Evolutionary conservation across 306 rosid genomes (phyloP).

Genomic region (Dryas alaskensis): DNA sequence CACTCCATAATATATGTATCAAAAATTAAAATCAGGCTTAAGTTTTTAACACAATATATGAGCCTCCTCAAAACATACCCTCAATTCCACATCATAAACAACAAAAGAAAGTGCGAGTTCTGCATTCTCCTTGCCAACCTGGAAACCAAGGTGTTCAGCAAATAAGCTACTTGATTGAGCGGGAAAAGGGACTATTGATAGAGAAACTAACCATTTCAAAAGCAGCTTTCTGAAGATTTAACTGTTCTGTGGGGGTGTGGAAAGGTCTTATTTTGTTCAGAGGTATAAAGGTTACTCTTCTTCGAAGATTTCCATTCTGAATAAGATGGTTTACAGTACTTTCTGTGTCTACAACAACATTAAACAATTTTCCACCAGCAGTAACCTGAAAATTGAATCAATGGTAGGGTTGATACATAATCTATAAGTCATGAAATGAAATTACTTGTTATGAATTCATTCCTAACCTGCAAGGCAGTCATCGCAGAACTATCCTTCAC

Average conservation of each 20-base stretch:
- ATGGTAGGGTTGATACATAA: slow-evolving; percentile 14
- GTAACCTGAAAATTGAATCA: slow-evolving; percentile 57
- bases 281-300: slow-evolving; percentile 95
- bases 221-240: no score
- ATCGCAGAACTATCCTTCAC: slow-evolving; percentile 73
- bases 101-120: slow-evolving; percentile 85
- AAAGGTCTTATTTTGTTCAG: slow-evolving; percentile 76
- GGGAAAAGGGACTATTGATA: slow-evolving; percentile 1
- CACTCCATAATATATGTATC: not conserved
- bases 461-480: slow-evolving; percentile 93
- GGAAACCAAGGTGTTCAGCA: slow-evolving; percentile 20
- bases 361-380: slow-evolving; percentile 92
- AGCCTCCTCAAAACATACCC: slow-evolving; percentile 43
- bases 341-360: slow-evolving; percentile 92
- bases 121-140: slow-evolving; percentile 92
- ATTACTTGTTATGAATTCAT: slow-evolving; percentile 12
- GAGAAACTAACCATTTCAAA: slow-evolving; percentile 56
- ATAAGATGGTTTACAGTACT: slow-evolving; percentile 82
- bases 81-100: slow-evolving; percentile 78
- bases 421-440: not conserved
- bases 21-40: not conserved
- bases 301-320: slow-evolving; percentile 82
- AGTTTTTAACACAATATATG: not conserved
- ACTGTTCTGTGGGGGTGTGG: no score
- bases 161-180: slow-evolving; percentile 5